Evolutionary conservation across 371 early-diverging fungal genomes (phyloP).

Genomic region (Mortierella sp.): DNA sequence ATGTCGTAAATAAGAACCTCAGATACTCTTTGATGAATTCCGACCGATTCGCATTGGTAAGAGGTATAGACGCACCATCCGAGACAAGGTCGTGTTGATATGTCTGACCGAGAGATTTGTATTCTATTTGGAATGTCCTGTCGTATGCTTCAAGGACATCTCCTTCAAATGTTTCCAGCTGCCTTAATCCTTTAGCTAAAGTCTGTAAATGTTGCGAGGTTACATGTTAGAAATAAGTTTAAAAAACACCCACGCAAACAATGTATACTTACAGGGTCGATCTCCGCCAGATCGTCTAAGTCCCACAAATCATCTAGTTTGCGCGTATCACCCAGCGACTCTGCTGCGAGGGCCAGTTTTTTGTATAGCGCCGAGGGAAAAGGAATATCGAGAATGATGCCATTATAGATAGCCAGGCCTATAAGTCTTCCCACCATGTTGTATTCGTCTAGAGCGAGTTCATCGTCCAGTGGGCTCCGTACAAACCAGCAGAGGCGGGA

Average conservation of each 20-base stretch:
- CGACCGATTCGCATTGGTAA: conserved; percentile 79
- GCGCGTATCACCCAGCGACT: conserved; percentile 23
- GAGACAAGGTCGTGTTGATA: conserved; percentile 77
- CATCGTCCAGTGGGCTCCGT: conserved; percentile 75
- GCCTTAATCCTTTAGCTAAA: conserved; percentile 84
- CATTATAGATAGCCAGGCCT: conserved; percentile 95
- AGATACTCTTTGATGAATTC: conserved; percentile 85
- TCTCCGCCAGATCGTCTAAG: conserved; percentile 68
- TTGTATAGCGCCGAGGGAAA: conserved; percentile 93
- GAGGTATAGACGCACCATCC: conserved; percentile 75
- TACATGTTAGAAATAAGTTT: background rate
- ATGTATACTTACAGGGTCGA: conserved; percentile 65
- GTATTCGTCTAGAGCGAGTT: conserved; percentile 79
- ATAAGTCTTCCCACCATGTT: conserved; percentile 89
- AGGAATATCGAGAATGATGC: conserved; percentile 90
- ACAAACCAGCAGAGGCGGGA: conserved; percentile 90
- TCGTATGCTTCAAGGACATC: conserved; percentile 89
- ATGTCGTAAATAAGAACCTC: conserved; percentile 68
- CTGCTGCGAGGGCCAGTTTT: conserved; percentile 72
- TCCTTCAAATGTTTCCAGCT: conserved; percentile 77
- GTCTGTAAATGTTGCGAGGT: conserved; percentile 58
- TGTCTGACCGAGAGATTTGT: conserved; percentile 80
- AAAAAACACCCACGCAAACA: background rate
- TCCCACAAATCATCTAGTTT: conserved; percentile 67
- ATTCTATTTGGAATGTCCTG: conserved; percentile 84